Evolutionary conservation across 2,329 filamentous ascomycete species (phyloP).

Genomic region (Ophioceras dolichostomum): DNA sequence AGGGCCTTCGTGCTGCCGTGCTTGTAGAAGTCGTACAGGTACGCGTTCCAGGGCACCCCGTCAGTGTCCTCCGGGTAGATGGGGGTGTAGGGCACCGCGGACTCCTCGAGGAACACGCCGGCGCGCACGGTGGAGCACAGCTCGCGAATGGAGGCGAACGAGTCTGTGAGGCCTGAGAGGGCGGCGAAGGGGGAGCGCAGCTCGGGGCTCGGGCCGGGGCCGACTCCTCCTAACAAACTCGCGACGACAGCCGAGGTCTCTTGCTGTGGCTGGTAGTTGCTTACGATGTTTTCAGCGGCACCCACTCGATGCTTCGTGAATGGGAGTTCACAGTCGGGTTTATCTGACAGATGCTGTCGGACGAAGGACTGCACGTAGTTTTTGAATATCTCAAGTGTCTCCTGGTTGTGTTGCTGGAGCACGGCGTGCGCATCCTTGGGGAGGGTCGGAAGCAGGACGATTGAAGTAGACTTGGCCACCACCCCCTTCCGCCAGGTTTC

Average conservation of each 20-base stretch:
- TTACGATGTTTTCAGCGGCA: no score
- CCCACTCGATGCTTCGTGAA: slow-evolving; percentile 39
- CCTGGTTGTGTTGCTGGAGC: slow-evolving; percentile 48
- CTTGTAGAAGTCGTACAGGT: slow-evolving; percentile 66
- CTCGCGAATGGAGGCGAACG: slow-evolving; percentile 52
- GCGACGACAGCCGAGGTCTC: neutral
- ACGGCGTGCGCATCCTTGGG: slow-evolving; percentile 43
- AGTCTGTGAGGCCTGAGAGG: slow-evolving; percentile 54
- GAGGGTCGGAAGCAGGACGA: slow-evolving; percentile 53
- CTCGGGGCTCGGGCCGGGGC: slow-evolving; percentile 4
- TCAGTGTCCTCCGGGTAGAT: slow-evolving; percentile 43
- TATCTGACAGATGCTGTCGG: slow-evolving; percentile 43
- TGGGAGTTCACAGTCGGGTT: slow-evolving; percentile 42
- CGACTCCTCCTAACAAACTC: neutral
- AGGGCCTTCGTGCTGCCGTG: slow-evolving; percentile 53
- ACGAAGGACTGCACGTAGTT: slow-evolving; percentile 59
- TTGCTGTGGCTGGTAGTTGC: no score
- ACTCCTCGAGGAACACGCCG: slow-evolving; percentile 63
- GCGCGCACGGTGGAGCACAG: slow-evolving; percentile 52
- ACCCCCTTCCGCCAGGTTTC: slow-evolving; percentile 33
- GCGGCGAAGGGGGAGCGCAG: slow-evolving; percentile 59
- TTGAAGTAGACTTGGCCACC: slow-evolving; percentile 46
- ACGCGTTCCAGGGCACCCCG: slow-evolving; percentile 45
- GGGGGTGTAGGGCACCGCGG: slow-evolving; percentile 56
- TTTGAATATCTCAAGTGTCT: slow-evolving; percentile 54